These are phyloP conservation scores for Magnusiomyces paraingens DNA, from an alignment of 1,139 yeast genomes.

Conservation along the genomic window DNA sequence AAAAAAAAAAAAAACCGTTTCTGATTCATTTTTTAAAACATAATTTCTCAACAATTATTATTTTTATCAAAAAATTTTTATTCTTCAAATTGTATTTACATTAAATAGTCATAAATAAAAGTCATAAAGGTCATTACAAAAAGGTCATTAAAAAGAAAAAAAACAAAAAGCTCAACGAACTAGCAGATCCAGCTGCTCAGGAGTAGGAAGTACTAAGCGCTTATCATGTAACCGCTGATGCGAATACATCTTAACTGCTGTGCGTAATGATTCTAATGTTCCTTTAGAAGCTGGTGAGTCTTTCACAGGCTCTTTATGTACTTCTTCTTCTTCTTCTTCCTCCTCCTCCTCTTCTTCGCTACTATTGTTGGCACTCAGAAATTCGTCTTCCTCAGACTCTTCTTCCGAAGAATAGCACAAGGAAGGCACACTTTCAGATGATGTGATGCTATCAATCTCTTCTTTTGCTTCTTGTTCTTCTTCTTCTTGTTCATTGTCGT, in stretches of 20 bases:
- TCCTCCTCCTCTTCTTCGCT: conserved; percentile 14
- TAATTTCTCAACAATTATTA: too few species aligned
- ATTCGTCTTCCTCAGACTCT: conserved; percentile 7
- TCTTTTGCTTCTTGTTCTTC: not conserved
- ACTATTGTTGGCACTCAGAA: conserved; percentile 18
- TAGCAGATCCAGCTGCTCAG: conserved; percentile 1
- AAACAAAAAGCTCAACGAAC: not conserved
- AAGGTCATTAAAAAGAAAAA: too few species aligned
- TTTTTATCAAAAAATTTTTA: too few species aligned
- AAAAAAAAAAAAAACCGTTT: too few species aligned
- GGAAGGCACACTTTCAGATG: conserved; percentile 5
- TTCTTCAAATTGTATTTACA: too few species aligned
- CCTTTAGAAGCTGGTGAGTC: not conserved
- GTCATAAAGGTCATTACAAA: too few species aligned
- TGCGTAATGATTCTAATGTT: not conserved
- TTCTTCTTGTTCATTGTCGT: not conserved
- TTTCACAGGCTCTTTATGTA: not conserved
- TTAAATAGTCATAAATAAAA: too few species aligned
- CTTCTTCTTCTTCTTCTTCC: conserved; percentile 7
- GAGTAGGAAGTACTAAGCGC: conserved; percentile 1
- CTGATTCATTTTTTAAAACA: too few species aligned
- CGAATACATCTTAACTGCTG: too few species aligned
- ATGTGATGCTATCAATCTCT: too few species aligned
- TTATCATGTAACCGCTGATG: not conserved
- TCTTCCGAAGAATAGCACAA: conserved; percentile 8